Conservation (phyloP, 2,329 filamentous ascomycete species). For the Diaporthe citri region DNA sequence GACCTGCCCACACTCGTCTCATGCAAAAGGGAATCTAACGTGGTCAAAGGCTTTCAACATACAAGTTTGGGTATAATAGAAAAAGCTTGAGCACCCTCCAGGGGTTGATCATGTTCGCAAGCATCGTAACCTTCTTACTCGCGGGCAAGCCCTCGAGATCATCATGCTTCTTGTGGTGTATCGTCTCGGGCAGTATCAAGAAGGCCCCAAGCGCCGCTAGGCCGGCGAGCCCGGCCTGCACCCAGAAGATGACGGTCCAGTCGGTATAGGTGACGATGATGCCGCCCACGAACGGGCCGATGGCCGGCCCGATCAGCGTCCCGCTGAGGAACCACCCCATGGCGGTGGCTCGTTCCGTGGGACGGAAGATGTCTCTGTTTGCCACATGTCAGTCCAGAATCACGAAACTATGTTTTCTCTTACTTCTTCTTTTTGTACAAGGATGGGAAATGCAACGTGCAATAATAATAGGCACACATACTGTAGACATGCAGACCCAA, state of each 20-base stretch:
- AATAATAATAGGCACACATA: constrained; percentile 37
- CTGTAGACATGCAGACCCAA: constrained; percentile 74
- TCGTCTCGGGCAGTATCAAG: constrained; percentile 76
- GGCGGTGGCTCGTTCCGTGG: constrained; percentile 74
- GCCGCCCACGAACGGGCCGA: constrained; percentile 74
- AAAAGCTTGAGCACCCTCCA: constrained; percentile 65
- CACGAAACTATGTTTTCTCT: too few species aligned
- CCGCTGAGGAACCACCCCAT: constrained; percentile 76
- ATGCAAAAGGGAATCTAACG: background rate
- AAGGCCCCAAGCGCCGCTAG: constrained; percentile 67
- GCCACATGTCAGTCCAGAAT: background rate
- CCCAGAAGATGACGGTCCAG: constrained; percentile 79
- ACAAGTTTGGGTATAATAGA: constrained; percentile 71
- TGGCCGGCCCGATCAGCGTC: constrained; percentile 74
- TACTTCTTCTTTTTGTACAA: background rate
- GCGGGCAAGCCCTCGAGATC: constrained; percentile 64
- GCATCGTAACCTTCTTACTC: constrained; percentile 58
- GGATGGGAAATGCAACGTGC: too few species aligned
- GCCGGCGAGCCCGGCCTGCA: constrained; percentile 73
- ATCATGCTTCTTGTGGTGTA: constrained; percentile 67
- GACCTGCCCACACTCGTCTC: background rate
- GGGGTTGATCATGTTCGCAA: constrained; percentile 72
- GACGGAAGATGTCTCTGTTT: constrained; percentile 64
- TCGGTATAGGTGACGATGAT: constrained; percentile 76
- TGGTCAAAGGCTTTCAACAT: background rate